These are phyloP conservation scores for Colletotrichum tropicale DNA, from an alignment of 2,329 filamentous ascomycete species.

Conservation along the genomic window DNA sequence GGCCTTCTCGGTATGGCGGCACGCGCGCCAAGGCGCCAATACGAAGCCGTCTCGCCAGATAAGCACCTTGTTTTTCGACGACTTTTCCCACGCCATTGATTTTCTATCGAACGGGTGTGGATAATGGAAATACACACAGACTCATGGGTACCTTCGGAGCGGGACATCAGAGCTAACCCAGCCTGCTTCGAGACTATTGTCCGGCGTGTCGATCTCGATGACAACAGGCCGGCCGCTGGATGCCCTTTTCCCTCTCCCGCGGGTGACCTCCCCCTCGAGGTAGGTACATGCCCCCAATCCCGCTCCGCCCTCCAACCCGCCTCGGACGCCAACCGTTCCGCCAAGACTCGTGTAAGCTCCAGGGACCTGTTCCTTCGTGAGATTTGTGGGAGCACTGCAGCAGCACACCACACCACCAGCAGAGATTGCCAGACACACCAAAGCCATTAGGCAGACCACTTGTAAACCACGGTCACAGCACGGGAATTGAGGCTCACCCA, in stretches of 20 bases:
- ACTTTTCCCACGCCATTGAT: background rate
- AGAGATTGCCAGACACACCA: background rate
- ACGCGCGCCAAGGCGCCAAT: conserved; percentile 16
- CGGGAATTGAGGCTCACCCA: background rate
- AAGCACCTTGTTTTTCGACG: background rate
- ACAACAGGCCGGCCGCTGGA: background rate
- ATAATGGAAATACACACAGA: background rate
- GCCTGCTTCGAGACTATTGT: background rate
- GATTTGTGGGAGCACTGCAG: background rate
- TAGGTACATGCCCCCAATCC: background rate
- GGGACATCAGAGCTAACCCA: background rate
- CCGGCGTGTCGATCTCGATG: background rate
- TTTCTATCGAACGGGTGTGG: background rate
- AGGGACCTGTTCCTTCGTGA: background rate
- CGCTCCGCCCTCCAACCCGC: conserved; percentile 12
- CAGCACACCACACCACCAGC: background rate
- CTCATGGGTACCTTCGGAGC: background rate
- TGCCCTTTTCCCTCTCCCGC: background rate
- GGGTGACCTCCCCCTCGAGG: background rate
- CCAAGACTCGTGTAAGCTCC: conserved; percentile 6
- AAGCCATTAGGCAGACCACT: background rate
- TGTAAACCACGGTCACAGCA: background rate
- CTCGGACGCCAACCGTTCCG: conserved; percentile 2
- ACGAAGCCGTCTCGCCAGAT: background rate
- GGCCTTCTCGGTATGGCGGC: conserved; percentile 14